Percentiles rank a stretch among this genome's conserved stretches.
These are phyloP conservation scores for Lentinus tigrinus DNA, from an alignment of 768 basidiomycete genomes.

Conservation along the genomic window DNA sequence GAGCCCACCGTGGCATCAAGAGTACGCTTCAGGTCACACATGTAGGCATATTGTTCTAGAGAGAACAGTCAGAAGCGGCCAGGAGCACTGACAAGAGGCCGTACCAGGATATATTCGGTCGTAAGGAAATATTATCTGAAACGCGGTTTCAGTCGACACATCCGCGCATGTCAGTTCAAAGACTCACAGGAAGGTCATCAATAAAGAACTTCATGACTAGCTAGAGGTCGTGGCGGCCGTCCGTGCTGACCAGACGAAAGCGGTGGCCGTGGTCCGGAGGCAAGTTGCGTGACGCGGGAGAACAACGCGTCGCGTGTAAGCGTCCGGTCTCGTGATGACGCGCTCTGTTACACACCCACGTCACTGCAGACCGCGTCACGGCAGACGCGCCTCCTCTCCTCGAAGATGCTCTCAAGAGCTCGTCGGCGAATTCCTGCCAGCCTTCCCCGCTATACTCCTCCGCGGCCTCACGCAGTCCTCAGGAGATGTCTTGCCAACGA, in stretches of 20 bases:
- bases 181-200: conserved; percentile 44
- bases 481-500: conserved; percentile 12
- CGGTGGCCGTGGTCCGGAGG: conserved; percentile 17
- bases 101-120: conserved; percentile 94
- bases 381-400: conserved; percentile 1
- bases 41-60: conserved; percentile 96
- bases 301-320: conserved; percentile 6
- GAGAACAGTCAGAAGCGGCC: not conserved
- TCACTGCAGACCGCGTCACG: conserved; percentile 6
- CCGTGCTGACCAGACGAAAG: not conserved
- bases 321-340: not conserved
- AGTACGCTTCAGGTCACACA: conserved; percentile 97
- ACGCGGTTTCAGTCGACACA: conserved; percentile 2
- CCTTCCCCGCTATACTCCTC: conserved; percentile 3
- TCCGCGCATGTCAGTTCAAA: not conserved
- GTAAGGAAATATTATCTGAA: conserved; percentile 86
- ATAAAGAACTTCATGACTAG: conserved; percentile 35
- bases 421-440: conserved; percentile 12
- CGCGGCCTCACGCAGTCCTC: not conserved
- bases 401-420: conserved; percentile 24
- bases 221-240: not conserved
- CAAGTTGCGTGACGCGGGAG: conserved; percentile 6
- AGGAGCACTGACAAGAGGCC: conserved; percentile 11
- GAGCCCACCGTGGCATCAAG: conserved; percentile 83
- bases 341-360: not conserved